These are phyloP conservation scores for Sistotremastrum niveocremeum DNA, from an alignment of 768 basidiomycete genomes.

Conservation along the genomic window DNA sequence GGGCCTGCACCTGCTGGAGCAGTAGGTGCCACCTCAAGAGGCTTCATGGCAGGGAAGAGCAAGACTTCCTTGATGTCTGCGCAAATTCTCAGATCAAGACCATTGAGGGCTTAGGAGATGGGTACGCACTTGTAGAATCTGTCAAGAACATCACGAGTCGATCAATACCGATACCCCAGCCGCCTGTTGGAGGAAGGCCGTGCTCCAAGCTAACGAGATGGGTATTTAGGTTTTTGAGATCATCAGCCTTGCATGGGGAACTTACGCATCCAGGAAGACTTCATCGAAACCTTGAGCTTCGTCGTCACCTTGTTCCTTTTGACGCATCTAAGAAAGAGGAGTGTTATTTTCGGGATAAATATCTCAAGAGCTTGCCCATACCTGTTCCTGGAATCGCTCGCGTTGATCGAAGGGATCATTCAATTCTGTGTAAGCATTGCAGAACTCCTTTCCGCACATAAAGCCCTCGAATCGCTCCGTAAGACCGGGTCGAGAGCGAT, in stretches of 20 bases:
- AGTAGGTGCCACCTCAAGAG: conserved; percentile 37
- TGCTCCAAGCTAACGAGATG: conserved; percentile 63
- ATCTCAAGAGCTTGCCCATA: conserved; percentile 12
- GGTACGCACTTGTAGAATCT: conserved; percentile 71
- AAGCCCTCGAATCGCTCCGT: conserved; percentile 99
- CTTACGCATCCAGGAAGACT: conserved; percentile 88
- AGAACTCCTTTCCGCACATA: conserved; percentile 96
- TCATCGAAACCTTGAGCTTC: conserved; percentile 97
- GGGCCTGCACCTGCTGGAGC: conserved; percentile 18
- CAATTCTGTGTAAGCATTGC: conserved; percentile 98
- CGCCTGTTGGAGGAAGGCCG: conserved; percentile 93
- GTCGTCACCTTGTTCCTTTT: conserved; percentile 96
- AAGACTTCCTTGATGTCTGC: conserved; percentile 93
- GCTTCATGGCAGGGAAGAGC: conserved; percentile 96
- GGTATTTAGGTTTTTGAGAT: conserved; percentile 4
- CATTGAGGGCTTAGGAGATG: not conserved
- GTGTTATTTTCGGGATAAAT: not conserved
- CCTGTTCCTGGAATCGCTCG: conserved; percentile 90
- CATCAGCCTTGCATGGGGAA: conserved; percentile 8
- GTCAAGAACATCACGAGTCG: conserved; percentile 98
- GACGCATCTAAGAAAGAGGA: conserved; percentile 38
- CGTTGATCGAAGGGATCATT: conserved; percentile 98
- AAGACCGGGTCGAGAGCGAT: conserved; percentile 89
- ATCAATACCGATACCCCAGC: conserved; percentile 95
- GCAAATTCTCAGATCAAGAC: not conserved